Percentiles rank a stretch among this genome's conserved stretches.
phyloP scores from a whole-genome alignment of 768 basidiomycete species.

The Cubamyces lactineus region DNA sequence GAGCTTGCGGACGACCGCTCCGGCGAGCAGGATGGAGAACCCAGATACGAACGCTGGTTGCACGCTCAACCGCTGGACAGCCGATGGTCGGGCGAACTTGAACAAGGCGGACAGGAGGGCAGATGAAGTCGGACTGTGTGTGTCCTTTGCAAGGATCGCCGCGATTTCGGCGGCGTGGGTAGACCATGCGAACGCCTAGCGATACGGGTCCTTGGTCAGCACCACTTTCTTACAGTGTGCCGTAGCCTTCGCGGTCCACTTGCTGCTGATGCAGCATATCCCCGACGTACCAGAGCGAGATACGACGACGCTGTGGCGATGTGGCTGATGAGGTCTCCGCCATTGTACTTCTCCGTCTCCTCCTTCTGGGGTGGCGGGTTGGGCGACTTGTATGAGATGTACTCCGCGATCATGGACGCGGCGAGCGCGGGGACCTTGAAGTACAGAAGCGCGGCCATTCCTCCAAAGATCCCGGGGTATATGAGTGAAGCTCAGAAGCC shows the following conservation, averaged over 20 bases:
- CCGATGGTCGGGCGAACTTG: not conserved
- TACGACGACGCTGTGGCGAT: not conserved
- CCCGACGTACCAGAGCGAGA: not conserved
- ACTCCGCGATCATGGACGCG: conserved; percentile 8
- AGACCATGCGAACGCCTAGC: not conserved
- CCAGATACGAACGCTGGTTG: not conserved
- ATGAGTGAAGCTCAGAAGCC: too few species aligned
- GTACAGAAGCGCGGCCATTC: too few species aligned
- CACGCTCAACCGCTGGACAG: not conserved
- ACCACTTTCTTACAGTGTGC: too few species aligned
- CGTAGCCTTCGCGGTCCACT: too few species aligned
- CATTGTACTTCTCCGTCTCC: conserved; percentile 1
- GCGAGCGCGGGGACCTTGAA: not conserved
- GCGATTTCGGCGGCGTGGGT: not conserved
- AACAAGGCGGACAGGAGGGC: not conserved
- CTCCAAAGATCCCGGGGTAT: too few species aligned
- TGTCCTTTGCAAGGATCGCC: not conserved
- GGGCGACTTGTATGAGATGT: conserved; percentile 2
- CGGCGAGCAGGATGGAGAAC: not conserved
- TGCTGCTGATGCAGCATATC: not conserved
- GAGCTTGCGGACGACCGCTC: conserved; percentile 1
- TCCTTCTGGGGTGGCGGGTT: conserved; percentile 11
- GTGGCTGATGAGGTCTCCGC: not conserved
- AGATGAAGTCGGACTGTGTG: not conserved
- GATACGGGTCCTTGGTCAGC: not conserved